Base-by-base conservation (phyloP, 352 stramenopile genomes). In the Globisporangium irregulare region DNA sequence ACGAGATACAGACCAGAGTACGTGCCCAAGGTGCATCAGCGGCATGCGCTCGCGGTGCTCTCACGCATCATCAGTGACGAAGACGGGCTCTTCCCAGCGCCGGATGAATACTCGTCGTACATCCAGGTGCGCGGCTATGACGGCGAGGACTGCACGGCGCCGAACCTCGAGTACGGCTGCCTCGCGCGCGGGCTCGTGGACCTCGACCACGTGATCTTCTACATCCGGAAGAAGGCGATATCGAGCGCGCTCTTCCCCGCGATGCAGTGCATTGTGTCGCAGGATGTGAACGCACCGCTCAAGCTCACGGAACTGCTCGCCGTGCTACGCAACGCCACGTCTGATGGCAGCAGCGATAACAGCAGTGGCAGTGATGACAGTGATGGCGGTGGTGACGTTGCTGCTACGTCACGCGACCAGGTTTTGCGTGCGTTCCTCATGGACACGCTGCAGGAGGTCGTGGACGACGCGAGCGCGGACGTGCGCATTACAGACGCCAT, bases 131-230 rank as follows among this genome's bases (percentile, higher is more conserved):
- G 69, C 1, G 76, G 81, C 7, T 80, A 71, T 18, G 51, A 70
- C 1, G 59, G 67, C 25, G 84, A 87, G 50, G 78, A 90, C 73
- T 92, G 84, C 62, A 43, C 56, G 2, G 67, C 64, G 27, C 72
- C 79, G 3, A 89, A 64, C 18, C 71, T 87, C 25, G 75, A 87
- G 66, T 90, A 82, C 62, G 69, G 71, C 53, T 92, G 84, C 66
- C 78, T 90, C 2, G 84, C 74, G 1, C 77, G 84, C 2, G 73
- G 68, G 1, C 64, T 87, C 38, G 82, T 85, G 51, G 70, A 91
- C 65, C 38, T 92, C n/a, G 79, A 87, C 64, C 62, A 43, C 12
- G 55, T 61, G 0, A 71, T 92, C 24, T 61, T 82, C 20, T 48
- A 10, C 1, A 71, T 91, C 36, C 78, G 79, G 29, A 50, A 69